Evolutionary conservation across 495 filamentous ascomycete species (phyloP), one percentile per base, ranked within the genome.

Genomic region (Xylaria grammica): DNA sequence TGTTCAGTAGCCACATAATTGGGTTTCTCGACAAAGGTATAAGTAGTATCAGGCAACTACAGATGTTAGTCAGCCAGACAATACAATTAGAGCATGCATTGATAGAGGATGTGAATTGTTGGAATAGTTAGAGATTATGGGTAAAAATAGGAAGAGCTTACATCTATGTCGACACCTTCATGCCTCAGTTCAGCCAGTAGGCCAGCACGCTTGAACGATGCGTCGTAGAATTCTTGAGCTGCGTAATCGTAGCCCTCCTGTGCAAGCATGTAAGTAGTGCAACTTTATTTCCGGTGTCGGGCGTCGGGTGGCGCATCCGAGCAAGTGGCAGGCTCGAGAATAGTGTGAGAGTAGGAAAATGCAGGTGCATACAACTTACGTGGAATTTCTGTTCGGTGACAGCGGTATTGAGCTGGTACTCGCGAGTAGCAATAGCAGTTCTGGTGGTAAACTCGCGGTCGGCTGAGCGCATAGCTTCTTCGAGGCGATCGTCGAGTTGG

Each of bases 81-180:
- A 40, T 17, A 55, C n/a, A 48, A 38, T 55, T 29, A 36, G 20
- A 29, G 50, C 27, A 52, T 34, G 24, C 29, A 26, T 62, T 30
- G 13, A 32, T 27, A 42, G 22, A 22, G 58, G 29, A 49, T 30
- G 20, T 20, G 1, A 27, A 10, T 24, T 9, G 19, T 36, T 20
- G n/a, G 11, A 29, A 20, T 17, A 8, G 32, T 46, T n/a, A 4
- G 32, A 27, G 2, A 34, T 19, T n/a, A 26, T 22, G 26, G 38
- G 45, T 24, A 49, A 54, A 26, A n/a, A n/a, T 17, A 13, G 20
- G 20, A 24, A 29, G n/a, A 57, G 73, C 81, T 77, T 69, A 81
- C 81, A 68, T 81, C 72, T 24, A 74, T 26, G 2, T 78, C 72
- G 19, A 74, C 69, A 0, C 74, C 70, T 55, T 78, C 75, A 34